Conservation (phyloP, 441 rosid genomes). For the Populus hybrid region DNA sequence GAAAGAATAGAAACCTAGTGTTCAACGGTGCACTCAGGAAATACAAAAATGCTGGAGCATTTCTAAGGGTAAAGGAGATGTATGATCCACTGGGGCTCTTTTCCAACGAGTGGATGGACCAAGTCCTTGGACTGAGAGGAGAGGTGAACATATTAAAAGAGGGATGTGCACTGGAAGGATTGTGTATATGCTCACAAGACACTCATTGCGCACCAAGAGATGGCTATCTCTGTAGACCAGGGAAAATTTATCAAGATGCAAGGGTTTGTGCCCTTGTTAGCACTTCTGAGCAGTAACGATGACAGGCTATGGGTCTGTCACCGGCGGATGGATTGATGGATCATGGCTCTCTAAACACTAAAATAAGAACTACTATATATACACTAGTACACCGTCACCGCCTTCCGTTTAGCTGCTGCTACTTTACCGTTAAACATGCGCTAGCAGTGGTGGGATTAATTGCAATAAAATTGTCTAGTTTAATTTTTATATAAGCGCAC, state of each 20-base stretch:
- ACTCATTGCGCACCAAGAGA: slow-evolving; percentile 62
- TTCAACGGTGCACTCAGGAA: slow-evolving; percentile 48
- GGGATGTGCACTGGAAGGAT: slow-evolving; percentile 73
- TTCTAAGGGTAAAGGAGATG: slow-evolving; percentile 40
- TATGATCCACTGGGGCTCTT: slow-evolving; percentile 63
- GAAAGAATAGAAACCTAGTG: slow-evolving; percentile 64
- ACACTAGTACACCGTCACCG: background rate
- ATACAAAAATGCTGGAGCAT: slow-evolving; percentile 37
- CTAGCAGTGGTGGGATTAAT: background rate
- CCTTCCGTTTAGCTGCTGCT: too few species aligned
- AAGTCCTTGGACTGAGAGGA: slow-evolving; percentile 45
- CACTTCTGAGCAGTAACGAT: background rate
- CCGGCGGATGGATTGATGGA: background rate
- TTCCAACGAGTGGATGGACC: slow-evolving; percentile 66
- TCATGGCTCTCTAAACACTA: background rate
- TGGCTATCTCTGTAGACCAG: slow-evolving; percentile 54
- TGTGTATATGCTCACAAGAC: slow-evolving; percentile 63
- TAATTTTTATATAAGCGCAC: background rate
- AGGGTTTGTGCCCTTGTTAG: slow-evolving; percentile 44
- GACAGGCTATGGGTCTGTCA: background rate
- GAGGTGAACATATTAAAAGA: slow-evolving; percentile 31
- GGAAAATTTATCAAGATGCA: slow-evolving; percentile 52
- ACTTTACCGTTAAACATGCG: background rate
- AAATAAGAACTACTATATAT: background rate
- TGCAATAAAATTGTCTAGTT: background rate